A percentile compares a stretch with the other conserved stretches of the same genome.
phyloP scores from a whole-genome alignment of 495 filamentous ascomycete genomes.

The Podospora comata region DNA sequence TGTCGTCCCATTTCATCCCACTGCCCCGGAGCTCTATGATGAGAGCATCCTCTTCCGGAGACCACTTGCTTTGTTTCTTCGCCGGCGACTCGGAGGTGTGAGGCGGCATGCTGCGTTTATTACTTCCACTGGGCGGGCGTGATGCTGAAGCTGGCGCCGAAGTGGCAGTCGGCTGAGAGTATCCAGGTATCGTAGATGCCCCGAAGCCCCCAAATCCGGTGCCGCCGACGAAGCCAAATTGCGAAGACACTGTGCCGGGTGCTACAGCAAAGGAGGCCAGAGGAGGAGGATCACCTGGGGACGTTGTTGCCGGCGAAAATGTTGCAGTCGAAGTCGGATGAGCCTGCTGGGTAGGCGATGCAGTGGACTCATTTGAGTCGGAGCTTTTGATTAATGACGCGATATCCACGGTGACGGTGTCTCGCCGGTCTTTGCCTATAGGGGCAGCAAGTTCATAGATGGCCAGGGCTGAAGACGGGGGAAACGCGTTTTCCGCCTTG shows the following conservation, averaged over 20 bases:
- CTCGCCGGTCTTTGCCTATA: conserved; percentile 32
- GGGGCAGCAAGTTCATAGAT: conserved; percentile 26
- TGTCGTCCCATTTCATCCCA: conserved; percentile 98
- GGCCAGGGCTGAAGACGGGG: conserved; percentile 9
- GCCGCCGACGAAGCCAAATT: conserved; percentile 16
- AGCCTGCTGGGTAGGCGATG: conserved; percentile 51
- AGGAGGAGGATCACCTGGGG: conserved; percentile 21
- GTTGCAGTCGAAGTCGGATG: conserved; percentile 48
- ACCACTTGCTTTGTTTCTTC: conserved; percentile 97
- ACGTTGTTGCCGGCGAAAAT: conserved; percentile 35
- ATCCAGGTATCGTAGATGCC: conserved; percentile 10
- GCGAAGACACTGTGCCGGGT: conserved; percentile 25
- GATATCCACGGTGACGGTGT: conserved; percentile 84
- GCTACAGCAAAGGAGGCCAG: conserved; percentile 25
- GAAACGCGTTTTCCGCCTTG: neutral
- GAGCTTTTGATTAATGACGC: conserved; percentile 71
- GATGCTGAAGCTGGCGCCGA: conserved; percentile 11
- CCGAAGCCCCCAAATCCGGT: conserved; percentile 13
- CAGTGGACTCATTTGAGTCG: conserved; percentile 76
- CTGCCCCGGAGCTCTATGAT: conserved; percentile 85
- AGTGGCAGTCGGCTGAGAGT: conserved; percentile 12
- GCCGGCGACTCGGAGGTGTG: conserved; percentile 71
- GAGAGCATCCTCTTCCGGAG: conserved; percentile 78
- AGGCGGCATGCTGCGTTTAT: conserved; percentile 48
- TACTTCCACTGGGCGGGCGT: conserved; percentile 26